Percentiles rank a stretch among this genome's conserved stretches.
phyloP scores from a whole-genome alignment of 306 rosid genomes.

The Lupinus albus region DNA sequence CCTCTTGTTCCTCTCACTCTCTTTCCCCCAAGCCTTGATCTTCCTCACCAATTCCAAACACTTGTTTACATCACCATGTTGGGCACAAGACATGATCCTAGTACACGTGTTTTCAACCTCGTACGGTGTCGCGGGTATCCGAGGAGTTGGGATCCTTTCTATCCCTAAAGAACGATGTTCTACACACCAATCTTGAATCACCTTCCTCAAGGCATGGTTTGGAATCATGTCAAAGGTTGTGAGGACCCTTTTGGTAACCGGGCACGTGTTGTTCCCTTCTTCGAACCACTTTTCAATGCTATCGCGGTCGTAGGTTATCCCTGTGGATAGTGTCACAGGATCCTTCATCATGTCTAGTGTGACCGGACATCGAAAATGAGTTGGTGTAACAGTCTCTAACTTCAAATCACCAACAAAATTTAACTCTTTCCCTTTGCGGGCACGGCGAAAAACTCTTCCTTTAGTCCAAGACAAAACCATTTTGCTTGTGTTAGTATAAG shows the following conservation, averaged over 20 bases:
- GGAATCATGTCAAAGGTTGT: slow-evolving; percentile 61
- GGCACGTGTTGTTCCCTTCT: slow-evolving; percentile 63
- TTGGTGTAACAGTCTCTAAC: slow-evolving; percentile 58
- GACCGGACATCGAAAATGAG: slow-evolving; percentile 75
- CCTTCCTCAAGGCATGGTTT: slow-evolving; percentile 65
- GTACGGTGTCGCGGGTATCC: slow-evolving; percentile 58
- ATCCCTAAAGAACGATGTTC: slow-evolving; percentile 63
- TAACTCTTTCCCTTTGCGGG: slow-evolving; percentile 43
- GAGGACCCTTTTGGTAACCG: slow-evolving; percentile 65
- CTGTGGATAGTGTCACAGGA: slow-evolving; percentile 75
- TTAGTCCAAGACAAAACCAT: slow-evolving; percentile 76
- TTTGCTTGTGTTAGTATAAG: neutral
- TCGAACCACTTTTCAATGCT: slow-evolving; percentile 90
- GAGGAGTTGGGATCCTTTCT: slow-evolving; percentile 83
- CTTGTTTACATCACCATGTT: slow-evolving; percentile 45
- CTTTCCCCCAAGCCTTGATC: slow-evolving; percentile 70
- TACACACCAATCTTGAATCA: slow-evolving; percentile 95
- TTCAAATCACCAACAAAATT: slow-evolving; percentile 44
- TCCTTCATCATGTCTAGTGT: slow-evolving; percentile 84
- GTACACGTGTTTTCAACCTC: slow-evolving; percentile 55
- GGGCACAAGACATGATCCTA: slow-evolving; percentile 43
- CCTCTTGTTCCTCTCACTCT: slow-evolving; percentile 76
- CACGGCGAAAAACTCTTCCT: slow-evolving; percentile 51
- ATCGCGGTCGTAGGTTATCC: slow-evolving; percentile 79
- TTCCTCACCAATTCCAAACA: slow-evolving; percentile 58